Conservation (phyloP, 345 rosid genomes). For the Raphanus raphanistrum region DNA sequence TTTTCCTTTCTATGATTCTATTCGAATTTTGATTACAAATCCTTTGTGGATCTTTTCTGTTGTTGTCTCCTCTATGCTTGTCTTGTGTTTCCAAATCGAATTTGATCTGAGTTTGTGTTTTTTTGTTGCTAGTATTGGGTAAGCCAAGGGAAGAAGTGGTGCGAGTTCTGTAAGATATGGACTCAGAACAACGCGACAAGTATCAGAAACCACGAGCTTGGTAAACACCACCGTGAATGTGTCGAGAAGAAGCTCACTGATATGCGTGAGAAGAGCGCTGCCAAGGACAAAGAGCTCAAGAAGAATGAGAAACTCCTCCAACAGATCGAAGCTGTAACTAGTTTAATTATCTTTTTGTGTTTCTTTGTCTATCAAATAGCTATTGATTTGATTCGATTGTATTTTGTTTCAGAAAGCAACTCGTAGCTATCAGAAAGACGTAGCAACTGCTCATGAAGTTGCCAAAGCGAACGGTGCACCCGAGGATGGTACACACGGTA, state of each 20-base stretch:
- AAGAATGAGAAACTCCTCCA: slow-evolving; percentile 67
- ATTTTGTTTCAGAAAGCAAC: slow-evolving; percentile 71
- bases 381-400: neutral
- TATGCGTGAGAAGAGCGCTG: slow-evolving; percentile 76
- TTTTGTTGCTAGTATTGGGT: slow-evolving; percentile 83
- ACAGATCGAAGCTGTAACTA: slow-evolving; percentile 89
- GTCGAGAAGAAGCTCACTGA: slow-evolving; percentile 68
- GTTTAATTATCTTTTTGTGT: neutral
- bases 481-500: slow-evolving; percentile 58
- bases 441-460: slow-evolving; percentile 58
- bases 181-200: slow-evolving; percentile 77
- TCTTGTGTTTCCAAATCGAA: slow-evolving; percentile 1
- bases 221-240: slow-evolving; percentile 72
- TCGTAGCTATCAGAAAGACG: slow-evolving; percentile 90
- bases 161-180: slow-evolving; percentile 91
- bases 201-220: slow-evolving; percentile 93
- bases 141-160: slow-evolving; percentile 97
- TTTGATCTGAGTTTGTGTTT: slow-evolving; percentile 8
- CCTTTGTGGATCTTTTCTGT: neutral
- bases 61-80: neutral
- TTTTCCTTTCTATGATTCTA: neutral
- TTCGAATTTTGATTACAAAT: neutral
- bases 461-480: slow-evolving; percentile 58
- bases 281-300: slow-evolving; percentile 79
- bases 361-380: neutral